Evolutionary conservation across 2,329 filamentous ascomycete genomes (phyloP).

Genomic region (Xylaria sp.): DNA sequence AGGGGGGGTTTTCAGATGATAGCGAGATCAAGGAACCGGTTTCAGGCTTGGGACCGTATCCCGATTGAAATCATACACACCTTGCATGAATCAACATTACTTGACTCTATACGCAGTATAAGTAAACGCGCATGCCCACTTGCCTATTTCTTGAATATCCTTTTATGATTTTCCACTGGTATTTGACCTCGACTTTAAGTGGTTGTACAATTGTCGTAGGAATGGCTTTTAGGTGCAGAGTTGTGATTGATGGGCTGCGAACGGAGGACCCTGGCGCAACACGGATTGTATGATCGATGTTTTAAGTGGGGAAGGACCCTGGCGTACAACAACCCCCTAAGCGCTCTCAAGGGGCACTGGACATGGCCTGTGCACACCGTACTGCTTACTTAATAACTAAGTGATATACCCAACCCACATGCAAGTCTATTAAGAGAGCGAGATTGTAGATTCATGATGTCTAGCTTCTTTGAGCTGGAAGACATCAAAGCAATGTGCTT

Average conservation of each 20-base stretch:
- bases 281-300: constrained; percentile 9
- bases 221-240: neutral
- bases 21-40: constrained; percentile 20
- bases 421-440: no score
- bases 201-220: neutral
- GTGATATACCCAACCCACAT: no score
- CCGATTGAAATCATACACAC: neutral
- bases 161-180: neutral
- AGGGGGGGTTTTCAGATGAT: neutral
- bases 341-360: neutral
- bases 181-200: no score
- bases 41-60: constrained; percentile 15
- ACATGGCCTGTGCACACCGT: no score
- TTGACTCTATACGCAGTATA: no score
- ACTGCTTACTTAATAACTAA: no score
- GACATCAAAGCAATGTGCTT: neutral
- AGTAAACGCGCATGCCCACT: no score
- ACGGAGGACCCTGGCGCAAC: neutral
- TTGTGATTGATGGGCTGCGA: neutral
- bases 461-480: neutral
- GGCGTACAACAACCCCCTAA: neutral
- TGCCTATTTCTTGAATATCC: neutral
- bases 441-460: neutral
- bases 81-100: neutral
- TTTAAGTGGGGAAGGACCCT: neutral